phyloP scores from a whole-genome alignment of 208 protist genomes.

The Novymonas esmeraldas region DNA sequence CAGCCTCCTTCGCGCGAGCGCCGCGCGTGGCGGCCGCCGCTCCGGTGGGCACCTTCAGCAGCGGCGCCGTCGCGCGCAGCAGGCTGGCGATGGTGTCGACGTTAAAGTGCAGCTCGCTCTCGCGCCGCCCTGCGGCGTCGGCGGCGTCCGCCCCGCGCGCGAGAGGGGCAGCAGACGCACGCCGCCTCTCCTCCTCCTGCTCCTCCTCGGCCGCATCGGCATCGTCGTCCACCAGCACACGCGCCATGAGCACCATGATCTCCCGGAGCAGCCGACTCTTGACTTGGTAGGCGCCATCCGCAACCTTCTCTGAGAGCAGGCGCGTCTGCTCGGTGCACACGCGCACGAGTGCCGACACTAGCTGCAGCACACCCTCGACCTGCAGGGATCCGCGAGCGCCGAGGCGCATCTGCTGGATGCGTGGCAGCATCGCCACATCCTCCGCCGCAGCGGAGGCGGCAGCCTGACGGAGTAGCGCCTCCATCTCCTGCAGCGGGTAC shows the following conservation, averaged over 20 bases:
- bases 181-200: slow-evolving; percentile 15
- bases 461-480: slow-evolving; percentile 42
- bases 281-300: slow-evolving; percentile 46
- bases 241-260: slow-evolving; percentile 77
- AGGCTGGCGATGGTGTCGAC: slow-evolving; percentile 76
- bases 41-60: slow-evolving; percentile 41
- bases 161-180: not conserved
- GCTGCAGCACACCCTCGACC: slow-evolving; percentile 40
- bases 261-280: slow-evolving; percentile 49
- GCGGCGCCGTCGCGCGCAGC: slow-evolving; percentile 69
- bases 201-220: slow-evolving; percentile 11
- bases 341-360: slow-evolving; percentile 48
- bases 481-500: slow-evolving; percentile 59
- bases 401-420: slow-evolving; percentile 20
- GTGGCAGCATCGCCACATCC: slow-evolving; percentile 34
- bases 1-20: slow-evolving; percentile 2
- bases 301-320: slow-evolving; percentile 64
- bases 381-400: slow-evolving; percentile 27
- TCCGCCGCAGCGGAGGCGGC: slow-evolving; percentile 22
- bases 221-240: slow-evolving; percentile 46
- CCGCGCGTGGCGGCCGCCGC: slow-evolving; percentile 9
- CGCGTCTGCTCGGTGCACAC: slow-evolving; percentile 61
- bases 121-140: slow-evolving; percentile 16
- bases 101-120: slow-evolving; percentile 35
- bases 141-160: not conserved